Conservation (phyloP, 2,329 filamentous ascomycete genomes). For the Scytalidium lignicola region DNA sequence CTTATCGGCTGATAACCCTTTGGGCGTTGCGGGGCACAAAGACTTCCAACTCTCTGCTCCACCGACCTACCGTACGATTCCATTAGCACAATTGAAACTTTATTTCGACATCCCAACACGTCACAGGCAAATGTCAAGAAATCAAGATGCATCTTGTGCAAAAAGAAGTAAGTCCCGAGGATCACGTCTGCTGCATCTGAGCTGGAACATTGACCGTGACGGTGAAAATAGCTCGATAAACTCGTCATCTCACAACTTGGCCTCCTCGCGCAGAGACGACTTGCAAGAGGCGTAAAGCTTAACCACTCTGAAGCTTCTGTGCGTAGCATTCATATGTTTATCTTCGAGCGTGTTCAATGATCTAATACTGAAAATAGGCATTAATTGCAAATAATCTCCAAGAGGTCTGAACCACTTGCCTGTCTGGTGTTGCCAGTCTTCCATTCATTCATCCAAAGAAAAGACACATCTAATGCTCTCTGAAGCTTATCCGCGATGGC, state of each 20-base stretch:
- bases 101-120: neutral
- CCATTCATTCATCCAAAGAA: neutral
- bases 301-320: constrained; percentile 89
- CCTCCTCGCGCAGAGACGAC: constrained; percentile 76
- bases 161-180: constrained; percentile 37
- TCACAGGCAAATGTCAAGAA: neutral
- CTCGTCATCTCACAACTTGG: constrained; percentile 88
- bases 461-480: constrained; percentile 3
- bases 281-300: constrained; percentile 81
- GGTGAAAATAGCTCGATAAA: constrained; percentile 98
- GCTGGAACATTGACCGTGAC: too few species aligned
- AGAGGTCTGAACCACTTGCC: constrained; percentile 44
- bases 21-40: neutral
- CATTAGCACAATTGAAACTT: neutral
- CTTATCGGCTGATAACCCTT: neutral
- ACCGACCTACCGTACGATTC: too few species aligned
- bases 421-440: too few species aligned
- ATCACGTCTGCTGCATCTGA: neutral
- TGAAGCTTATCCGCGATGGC: constrained; percentile 86
- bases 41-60: neutral
- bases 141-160: constrained; percentile 42
- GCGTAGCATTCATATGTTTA: constrained; percentile 26
- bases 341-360: neutral
- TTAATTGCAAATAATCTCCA: constrained; percentile 86
- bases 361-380: constrained; percentile 43